Conservation (phyloP, 2,329 filamentous ascomycete species). For the Beauveria scarabaeidicola region DNA sequence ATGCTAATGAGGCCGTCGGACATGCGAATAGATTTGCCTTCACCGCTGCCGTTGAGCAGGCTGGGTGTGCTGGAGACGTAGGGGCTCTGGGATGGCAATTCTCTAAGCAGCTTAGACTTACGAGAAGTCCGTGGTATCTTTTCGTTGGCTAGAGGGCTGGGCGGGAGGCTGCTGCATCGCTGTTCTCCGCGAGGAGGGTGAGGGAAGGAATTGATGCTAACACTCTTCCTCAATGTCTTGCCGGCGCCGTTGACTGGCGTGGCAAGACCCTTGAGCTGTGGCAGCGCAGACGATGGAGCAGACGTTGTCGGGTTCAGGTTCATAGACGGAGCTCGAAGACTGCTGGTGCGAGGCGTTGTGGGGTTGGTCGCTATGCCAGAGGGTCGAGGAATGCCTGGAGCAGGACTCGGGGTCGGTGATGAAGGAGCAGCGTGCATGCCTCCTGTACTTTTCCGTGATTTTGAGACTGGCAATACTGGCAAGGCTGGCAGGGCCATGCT, state of each 20-base stretch:
- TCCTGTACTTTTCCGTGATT: constrained; percentile 60
- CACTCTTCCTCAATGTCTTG: constrained; percentile 72
- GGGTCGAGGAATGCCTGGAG: neutral
- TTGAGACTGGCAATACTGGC: constrained; percentile 64
- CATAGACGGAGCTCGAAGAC: constrained; percentile 51
- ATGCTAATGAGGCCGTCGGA: constrained; percentile 70
- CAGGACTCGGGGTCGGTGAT: constrained; percentile 10
- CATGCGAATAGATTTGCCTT: constrained; percentile 64
- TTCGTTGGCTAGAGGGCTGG: constrained; percentile 49
- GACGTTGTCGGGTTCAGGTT: constrained; percentile 44
- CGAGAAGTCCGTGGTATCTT: constrained; percentile 34
- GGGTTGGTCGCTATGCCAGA: constrained; percentile 30
- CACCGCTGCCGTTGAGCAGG: constrained; percentile 68
- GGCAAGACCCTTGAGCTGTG: constrained; percentile 47
- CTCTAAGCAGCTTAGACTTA: constrained; percentile 49
- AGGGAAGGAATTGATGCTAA: constrained; percentile 91
- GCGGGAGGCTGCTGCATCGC: constrained; percentile 52
- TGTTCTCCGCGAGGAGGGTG: constrained; percentile 68
- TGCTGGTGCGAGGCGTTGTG: constrained; percentile 43
- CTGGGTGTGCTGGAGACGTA: constrained; percentile 52
- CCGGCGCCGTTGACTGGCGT: constrained; percentile 46
- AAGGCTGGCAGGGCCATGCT: constrained; percentile 65
- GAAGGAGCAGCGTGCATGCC: constrained; percentile 29
- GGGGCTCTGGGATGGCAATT: constrained; percentile 40
- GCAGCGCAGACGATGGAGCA: constrained; percentile 44